phyloP scores from a whole-genome alignment of 2,329 filamentous ascomycete genomes.

The Chaetomiaceae sp. region DNA sequence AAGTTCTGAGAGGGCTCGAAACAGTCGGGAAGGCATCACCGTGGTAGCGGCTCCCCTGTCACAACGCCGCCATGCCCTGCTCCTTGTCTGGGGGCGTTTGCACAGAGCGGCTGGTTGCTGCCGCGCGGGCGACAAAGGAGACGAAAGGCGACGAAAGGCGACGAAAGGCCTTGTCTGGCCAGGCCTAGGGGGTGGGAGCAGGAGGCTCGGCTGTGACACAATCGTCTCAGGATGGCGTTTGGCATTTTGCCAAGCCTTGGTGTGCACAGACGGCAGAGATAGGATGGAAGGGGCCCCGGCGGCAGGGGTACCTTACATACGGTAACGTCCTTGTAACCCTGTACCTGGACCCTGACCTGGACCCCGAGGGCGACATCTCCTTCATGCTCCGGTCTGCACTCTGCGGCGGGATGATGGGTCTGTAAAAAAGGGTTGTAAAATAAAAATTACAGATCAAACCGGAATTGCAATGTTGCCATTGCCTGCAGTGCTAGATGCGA shows the following conservation, averaged over 20 bases:
- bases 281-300: slow-evolving; percentile 13
- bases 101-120: slow-evolving; percentile 10
- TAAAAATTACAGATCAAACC: too few relatives aligned
- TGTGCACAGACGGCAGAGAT: slow-evolving; percentile 24
- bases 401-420: too few relatives aligned
- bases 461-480: too few relatives aligned
- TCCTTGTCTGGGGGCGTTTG: slow-evolving; percentile 32
- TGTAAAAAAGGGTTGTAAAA: not conserved
- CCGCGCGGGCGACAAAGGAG: too few relatives aligned
- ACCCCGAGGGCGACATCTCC: not conserved
- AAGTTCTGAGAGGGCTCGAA: slow-evolving; percentile 33
- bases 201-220: slow-evolving; percentile 42
- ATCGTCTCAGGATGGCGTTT: slow-evolving; percentile 48
- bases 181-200: slow-evolving; percentile 26
- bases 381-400: too few relatives aligned
- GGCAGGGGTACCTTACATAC: slow-evolving; percentile 6
- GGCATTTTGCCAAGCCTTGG: slow-evolving; percentile 31
- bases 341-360: too few relatives aligned
- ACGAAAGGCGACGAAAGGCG: slow-evolving; percentile 10
- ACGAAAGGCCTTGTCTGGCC: slow-evolving; percentile 8
- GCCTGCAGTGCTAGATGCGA: too few relatives aligned
- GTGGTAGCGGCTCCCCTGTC: slow-evolving; percentile 30
- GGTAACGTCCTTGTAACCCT: too few relatives aligned
- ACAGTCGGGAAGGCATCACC: slow-evolving; percentile 34
- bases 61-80: slow-evolving; percentile 13